Conservation (phyloP, 768 basidiomycete species). For the Xerocomellus intermedius region DNA sequence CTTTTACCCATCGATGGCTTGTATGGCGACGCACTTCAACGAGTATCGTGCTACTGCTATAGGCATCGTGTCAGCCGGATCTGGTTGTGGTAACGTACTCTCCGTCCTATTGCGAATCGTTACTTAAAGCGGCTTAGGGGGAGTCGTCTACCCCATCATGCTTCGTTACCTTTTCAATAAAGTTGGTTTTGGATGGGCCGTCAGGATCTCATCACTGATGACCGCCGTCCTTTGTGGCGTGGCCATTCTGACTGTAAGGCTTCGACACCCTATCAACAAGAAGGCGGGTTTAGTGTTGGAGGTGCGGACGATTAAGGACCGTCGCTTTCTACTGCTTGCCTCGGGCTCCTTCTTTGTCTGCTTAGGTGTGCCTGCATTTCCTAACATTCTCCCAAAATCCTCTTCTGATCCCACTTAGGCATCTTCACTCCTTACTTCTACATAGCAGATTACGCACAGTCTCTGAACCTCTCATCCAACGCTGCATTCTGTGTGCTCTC, state of each 20-base stretch:
- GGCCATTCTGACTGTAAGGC: slow-evolving; percentile 48
- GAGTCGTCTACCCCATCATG: slow-evolving; percentile 67
- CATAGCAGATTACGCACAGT: slow-evolving; percentile 57
- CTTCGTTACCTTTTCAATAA: slow-evolving; percentile 53
- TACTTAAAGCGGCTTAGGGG: slow-evolving; percentile 43
- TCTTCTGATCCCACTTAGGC: slow-evolving; percentile 39
- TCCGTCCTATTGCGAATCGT: slow-evolving; percentile 16
- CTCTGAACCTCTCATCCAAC: slow-evolving; percentile 35
- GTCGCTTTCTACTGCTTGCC: slow-evolving; percentile 51
- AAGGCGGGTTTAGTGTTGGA: slow-evolving; percentile 22
- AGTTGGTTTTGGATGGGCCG: slow-evolving; percentile 62
- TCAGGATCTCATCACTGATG: slow-evolving; percentile 55
- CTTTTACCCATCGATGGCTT: slow-evolving; percentile 68
- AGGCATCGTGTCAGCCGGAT: slow-evolving; percentile 71
- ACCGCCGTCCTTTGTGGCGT: slow-evolving; percentile 46
- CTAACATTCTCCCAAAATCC: background rate
- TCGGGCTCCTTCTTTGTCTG: slow-evolving; percentile 57
- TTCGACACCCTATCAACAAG: slow-evolving; percentile 21
- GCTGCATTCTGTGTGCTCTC: slow-evolving; percentile 58
- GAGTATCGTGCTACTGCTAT: slow-evolving; percentile 68
- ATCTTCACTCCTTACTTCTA: slow-evolving; percentile 73
- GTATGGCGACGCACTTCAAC: slow-evolving; percentile 63
- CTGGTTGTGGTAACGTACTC: slow-evolving; percentile 48
- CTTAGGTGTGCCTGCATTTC: slow-evolving; percentile 44
- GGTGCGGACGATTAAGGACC: slow-evolving; percentile 41